Evolutionary conservation across 352 stramenopile genomes (phyloP).

Genomic region (Pythium aristosporum): DNA sequence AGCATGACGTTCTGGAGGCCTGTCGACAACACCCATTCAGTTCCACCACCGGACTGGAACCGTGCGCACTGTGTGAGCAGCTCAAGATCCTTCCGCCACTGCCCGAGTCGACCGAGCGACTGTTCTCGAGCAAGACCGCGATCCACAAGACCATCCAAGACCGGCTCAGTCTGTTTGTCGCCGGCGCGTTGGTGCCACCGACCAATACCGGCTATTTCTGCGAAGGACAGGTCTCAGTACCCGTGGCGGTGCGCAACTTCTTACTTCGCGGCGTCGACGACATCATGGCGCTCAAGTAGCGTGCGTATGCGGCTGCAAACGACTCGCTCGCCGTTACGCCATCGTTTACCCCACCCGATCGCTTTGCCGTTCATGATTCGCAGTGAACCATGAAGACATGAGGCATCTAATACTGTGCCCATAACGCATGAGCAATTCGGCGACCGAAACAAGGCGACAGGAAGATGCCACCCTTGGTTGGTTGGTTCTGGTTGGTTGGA

Average conservation of each 20-base stretch:
- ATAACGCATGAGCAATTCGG: no score
- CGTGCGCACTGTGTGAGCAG: conserved; percentile 12
- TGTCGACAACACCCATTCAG: background rate
- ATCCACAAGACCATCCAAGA: conserved; percentile 12
- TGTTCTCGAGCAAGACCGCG: background rate
- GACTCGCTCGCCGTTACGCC: no score
- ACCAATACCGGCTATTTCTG: conserved; percentile 5
- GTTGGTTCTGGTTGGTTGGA: no score
- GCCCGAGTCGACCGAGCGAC: background rate
- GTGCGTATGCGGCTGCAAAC: no score
- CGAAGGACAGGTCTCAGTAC: conserved; percentile 7
- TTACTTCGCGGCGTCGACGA: conserved; percentile 17
- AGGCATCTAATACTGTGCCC: no score
- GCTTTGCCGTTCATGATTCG: no score
- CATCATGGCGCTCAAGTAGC: background rate
- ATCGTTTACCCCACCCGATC: no score
- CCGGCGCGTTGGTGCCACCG: background rate
- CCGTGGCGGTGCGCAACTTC: conserved; percentile 7
- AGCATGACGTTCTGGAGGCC: conserved; percentile 9
- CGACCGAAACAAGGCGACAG: no score
- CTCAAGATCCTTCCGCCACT: conserved; percentile 10
- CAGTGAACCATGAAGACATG: no score
- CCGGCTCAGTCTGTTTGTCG: conserved; percentile 2
- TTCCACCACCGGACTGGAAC: background rate
- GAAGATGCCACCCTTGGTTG: no score